Percentiles rank a stretch among this genome's conserved stretches.
These are phyloP conservation scores for Gloeopeniophorella convolvens DNA, from an alignment of 768 basidiomycete species.

Conservation along the genomic window DNA sequence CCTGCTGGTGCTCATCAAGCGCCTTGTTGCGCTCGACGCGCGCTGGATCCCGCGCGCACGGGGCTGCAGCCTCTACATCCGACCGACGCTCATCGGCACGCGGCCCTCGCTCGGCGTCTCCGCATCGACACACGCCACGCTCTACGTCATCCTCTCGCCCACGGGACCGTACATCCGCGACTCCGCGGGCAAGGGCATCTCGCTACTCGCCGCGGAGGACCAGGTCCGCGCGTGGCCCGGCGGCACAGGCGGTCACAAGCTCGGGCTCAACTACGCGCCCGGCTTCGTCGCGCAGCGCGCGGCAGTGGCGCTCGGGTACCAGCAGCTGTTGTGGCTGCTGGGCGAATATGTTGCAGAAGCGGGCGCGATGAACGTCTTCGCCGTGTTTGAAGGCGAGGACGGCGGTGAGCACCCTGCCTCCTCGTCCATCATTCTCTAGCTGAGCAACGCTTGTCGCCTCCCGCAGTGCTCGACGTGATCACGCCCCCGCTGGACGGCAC, in stretches of 20 bases:
- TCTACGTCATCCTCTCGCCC: slow-evolving; percentile 79
- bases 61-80: slow-evolving; percentile 82
- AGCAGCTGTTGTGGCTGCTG: slow-evolving; percentile 46
- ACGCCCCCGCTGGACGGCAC: slow-evolving; percentile 89
- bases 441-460: neutral
- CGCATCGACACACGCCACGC: slow-evolving; percentile 71
- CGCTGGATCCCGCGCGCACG: slow-evolving; percentile 76
- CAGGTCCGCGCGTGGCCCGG: slow-evolving; percentile 46
- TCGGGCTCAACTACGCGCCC: slow-evolving; percentile 33
- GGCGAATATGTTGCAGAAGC: slow-evolving; percentile 33
- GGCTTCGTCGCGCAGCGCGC: slow-evolving; percentile 36
- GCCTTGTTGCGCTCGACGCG: slow-evolving; percentile 62
- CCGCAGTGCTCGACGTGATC: slow-evolving; percentile 65
- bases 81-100: slow-evolving; percentile 63
- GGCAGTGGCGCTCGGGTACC: slow-evolving; percentile 41
- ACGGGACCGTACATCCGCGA: slow-evolving; percentile 44
- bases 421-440: slow-evolving; percentile 17
- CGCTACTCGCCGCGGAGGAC: slow-evolving; percentile 38
- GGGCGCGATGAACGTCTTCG: slow-evolving; percentile 48
- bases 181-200: slow-evolving; percentile 23
- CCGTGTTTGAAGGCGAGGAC: slow-evolving; percentile 36
- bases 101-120: slow-evolving; percentile 52
- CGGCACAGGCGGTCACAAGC: slow-evolving; percentile 45
- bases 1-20: slow-evolving; percentile 50
- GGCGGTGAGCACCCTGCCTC: slow-evolving; percentile 26